Base-by-base conservation (phyloP, 208 protist genomes). In the Trypanosoma vivax region DNA sequence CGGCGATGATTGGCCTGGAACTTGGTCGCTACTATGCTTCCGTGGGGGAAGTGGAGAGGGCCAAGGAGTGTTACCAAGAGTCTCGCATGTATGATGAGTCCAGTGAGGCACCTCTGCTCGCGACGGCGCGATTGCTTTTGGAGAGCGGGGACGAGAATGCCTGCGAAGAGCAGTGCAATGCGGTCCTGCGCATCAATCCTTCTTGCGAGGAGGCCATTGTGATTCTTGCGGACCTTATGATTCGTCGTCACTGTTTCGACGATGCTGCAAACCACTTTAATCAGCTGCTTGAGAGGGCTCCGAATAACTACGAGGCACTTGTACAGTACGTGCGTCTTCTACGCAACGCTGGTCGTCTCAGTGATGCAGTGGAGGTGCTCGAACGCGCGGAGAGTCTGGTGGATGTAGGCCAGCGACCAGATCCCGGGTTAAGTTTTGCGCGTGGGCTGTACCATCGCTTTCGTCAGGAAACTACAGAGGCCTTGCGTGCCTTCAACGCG, bases 201-300 rank as follows among this genome's bases (percentile, higher is more conserved):
- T 42, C 51, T 28, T 87, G 87, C 46, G 88, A 95, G 24, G 86
- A 94, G 33, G 96, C 94, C 1, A 76, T 82, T 23, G 84, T 96
- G 37, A 87, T 97, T 46, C 67, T 98, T 13, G 91, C 96, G 0
- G 89, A 97, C 42, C 47, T 97, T 16, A 96, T 96, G 88, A 68
- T 94, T 33, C 73, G 69, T 13, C 73, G 68, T 23, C 54, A 86
- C 50, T 70, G 95, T 16, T 79, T 82, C 40, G 90, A 97, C 28
- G 83, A 88, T 16, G 94, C 94, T 3, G 76, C 71, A 7, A 46
- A 62, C 14, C 77, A 94, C 69, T 97, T 97, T 57, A 61, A 84
- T 61, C 69, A 82, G 45, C 68, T 97, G 21, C 78, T 98, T 1
- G 70, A 80, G 33, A 61, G 57, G 19, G 79, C 90, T 19, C 92